These are phyloP conservation scores for Radiomyces spectabilis DNA, from an alignment of 192 early-diverging fungal species.

Conservation along the genomic window DNA sequence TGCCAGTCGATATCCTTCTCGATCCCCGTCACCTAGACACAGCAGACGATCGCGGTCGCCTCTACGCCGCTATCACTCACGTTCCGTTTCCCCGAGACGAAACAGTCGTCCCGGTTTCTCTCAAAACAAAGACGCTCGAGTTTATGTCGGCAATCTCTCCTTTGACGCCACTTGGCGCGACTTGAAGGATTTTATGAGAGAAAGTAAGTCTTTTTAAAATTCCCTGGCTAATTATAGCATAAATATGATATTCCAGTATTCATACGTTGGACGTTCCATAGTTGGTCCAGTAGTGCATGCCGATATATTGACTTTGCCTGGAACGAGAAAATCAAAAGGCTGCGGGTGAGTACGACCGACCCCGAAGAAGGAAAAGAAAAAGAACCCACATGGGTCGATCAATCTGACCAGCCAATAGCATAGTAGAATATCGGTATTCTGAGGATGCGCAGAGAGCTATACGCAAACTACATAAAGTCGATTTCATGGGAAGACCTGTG, in stretches of 20 bases:
- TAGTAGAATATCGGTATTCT: slow-evolving; percentile 68
- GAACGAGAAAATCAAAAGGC: slow-evolving; percentile 60
- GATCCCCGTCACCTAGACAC: neutral
- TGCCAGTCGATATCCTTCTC: neutral
- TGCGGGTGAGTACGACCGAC: slow-evolving; percentile 22
- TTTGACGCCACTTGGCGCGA: slow-evolving; percentile 69
- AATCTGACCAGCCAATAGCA: slow-evolving; percentile 28
- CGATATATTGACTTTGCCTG: slow-evolving; percentile 56
- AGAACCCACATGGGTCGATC: neutral
- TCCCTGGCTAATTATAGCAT: neutral
- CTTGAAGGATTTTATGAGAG: slow-evolving; percentile 76
- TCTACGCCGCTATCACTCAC: slow-evolving; percentile 15
- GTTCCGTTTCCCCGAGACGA: slow-evolving; percentile 8
- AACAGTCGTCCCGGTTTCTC: neutral
- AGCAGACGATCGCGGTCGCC: neutral
- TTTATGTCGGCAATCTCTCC: slow-evolving; percentile 79
- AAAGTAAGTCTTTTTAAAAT: slow-evolving; percentile 37
- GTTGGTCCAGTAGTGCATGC: slow-evolving; percentile 72
- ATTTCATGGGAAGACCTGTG: slow-evolving; percentile 63
- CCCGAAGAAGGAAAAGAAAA: slow-evolving; percentile 7
- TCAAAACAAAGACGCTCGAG: slow-evolving; percentile 47
- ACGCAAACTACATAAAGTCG: slow-evolving; percentile 53
- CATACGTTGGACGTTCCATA: slow-evolving; percentile 24
- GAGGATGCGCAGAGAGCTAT: slow-evolving; percentile 77
- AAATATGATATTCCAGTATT: neutral